A percentile compares a stretch with the other conserved stretches of the same genome.
Conservation (phyloP, 2,329 filamentous ascomycete genomes). For the Xylaria multiplex region DNA sequence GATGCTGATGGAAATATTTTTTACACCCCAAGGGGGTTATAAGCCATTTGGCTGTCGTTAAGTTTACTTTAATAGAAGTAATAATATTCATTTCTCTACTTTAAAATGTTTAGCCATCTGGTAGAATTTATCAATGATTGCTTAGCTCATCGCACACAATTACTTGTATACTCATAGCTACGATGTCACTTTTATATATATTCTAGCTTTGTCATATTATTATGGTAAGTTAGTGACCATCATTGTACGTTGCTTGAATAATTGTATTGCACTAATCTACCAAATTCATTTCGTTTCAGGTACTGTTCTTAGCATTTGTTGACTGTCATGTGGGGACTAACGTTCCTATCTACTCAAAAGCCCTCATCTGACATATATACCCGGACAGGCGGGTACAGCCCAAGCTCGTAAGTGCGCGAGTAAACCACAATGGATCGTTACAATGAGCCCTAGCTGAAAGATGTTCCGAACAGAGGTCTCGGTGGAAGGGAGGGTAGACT, state of each 20-base stretch:
- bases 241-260: too few relatives aligned
- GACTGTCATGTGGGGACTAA: too few relatives aligned
- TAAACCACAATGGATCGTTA: background rate
- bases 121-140: background rate
- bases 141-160: background rate
- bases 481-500: background rate
- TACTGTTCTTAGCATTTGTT: too few relatives aligned
- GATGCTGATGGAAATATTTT: background rate
- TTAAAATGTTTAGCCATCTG: too few relatives aligned
- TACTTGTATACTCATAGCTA: too few relatives aligned
- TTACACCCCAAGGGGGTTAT: background rate
- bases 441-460: background rate
- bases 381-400: background rate
- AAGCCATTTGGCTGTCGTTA: background rate
- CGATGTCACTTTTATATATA: too few relatives aligned
- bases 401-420: background rate
- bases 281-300: too few relatives aligned
- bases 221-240: too few relatives aligned
- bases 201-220: too few relatives aligned
- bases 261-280: too few relatives aligned
- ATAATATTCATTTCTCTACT: background rate
- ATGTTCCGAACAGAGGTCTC: background rate
- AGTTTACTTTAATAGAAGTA: slow-evolving; percentile 14
- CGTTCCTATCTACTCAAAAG: too few relatives aligned
- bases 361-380: background rate